Conservation (phyloP, 2,329 filamentous ascomycete genomes). For the Davidsoniella eucalypti region DNA sequence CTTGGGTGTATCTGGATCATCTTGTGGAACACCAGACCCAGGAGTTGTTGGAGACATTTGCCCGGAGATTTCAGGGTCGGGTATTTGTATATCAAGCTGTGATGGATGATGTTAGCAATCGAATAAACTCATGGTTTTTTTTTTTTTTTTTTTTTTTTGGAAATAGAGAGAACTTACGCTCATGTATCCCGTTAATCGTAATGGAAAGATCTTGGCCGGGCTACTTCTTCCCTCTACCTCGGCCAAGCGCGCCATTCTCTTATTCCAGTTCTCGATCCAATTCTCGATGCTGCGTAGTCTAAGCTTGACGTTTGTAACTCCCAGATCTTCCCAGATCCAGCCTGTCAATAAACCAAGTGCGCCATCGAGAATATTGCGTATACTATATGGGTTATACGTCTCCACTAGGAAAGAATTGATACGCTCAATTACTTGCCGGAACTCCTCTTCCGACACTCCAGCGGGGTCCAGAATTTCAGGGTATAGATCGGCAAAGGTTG, state of each 20-base stretch:
- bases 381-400: conserved; percentile 65
- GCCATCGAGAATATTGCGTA: conserved; percentile 64
- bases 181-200: conserved; percentile 78
- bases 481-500: conserved; percentile 87
- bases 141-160: too few relatives aligned
- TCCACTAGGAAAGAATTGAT: conserved; percentile 61
- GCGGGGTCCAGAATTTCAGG: conserved; percentile 85
- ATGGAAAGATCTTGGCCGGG: conserved; percentile 56
- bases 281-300: conserved; percentile 53
- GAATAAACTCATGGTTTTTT: background rate
- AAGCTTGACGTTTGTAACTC: conserved; percentile 58
- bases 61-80: conserved; percentile 54
- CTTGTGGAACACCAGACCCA: conserved; percentile 14
- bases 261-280: conserved; percentile 82
- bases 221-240: conserved; percentile 33
- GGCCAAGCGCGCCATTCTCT: conserved; percentile 42
- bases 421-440: conserved; percentile 63
- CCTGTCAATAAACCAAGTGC: conserved; percentile 68
- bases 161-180: conserved; percentile 35
- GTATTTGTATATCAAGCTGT: conserved; percentile 65
- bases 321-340: conserved; percentile 89
- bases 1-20: conserved; percentile 1
- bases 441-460: conserved; percentile 69
- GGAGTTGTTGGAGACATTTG: conserved; percentile 29
- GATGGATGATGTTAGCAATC: background rate